Base-by-base conservation (phyloP, 2,329 filamentous ascomycete species). In the Epichloe sp. region DNA sequence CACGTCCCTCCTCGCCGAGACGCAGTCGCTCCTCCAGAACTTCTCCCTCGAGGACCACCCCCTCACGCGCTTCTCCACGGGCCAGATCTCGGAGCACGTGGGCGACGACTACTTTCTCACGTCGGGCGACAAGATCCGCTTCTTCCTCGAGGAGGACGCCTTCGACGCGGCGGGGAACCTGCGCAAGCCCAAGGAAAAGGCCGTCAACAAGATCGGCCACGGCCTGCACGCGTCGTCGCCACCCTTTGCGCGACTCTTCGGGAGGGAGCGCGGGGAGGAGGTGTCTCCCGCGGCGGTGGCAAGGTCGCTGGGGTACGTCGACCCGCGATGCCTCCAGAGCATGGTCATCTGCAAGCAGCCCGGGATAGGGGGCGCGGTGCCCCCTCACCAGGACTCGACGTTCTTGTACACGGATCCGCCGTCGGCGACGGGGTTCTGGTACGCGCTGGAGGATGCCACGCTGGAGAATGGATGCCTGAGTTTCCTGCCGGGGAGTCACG, bases 341-440 rank as follows among this genome's bases (percentile, higher is more conserved):
- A 98, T 98, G 93, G 77, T 97, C 31, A 97, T 98, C 60, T 96
- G 89, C 79, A 98, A 98, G 68, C 91, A 96, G 70, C 90, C 93
- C 21, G 88, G 94, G 69, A 96, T 97, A 49, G 93, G 93, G 93
- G 91, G 87, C 21, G 86, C 86, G 2, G 93, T 97, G 43, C 88
- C 86, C 1, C 81, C 88, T 21, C 93, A 98, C 66, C 90, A 95
- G 70, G 91, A 97, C 68, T 88, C 80, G 57, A 90, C 88, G 1
- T 98, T 97, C 59, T 60, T 98, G 55, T 97, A 95, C 66, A 97
- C 93, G 1, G 73, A 89, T 57, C 85, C 88, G 38, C 91, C 91
- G 1, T 86, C 80, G 40, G 93, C 93, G 0, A 86, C 97, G 2
- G 93, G 93, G 0, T 97, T 91, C 71, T 98, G 93, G 93, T 95